Conservation (phyloP, 129 eudicot genomes). For the Solidago caesia region DNA sequence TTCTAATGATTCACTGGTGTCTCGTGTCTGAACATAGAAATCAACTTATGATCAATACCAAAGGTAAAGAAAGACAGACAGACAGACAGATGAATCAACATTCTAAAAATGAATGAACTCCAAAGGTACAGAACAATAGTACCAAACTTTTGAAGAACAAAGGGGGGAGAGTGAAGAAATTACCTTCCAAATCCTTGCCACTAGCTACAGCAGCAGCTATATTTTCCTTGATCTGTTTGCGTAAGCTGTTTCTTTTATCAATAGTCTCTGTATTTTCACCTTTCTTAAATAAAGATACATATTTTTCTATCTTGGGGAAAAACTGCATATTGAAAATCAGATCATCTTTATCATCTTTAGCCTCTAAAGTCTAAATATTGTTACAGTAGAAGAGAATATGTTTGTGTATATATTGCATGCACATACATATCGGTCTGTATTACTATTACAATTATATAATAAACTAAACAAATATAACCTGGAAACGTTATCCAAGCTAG, state of each 20-base stretch:
- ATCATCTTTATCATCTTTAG: slow-evolving; percentile 17
- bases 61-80: too few species aligned
- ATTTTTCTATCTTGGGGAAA: slow-evolving; percentile 93
- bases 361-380: not conserved
- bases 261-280: slow-evolving; percentile 62
- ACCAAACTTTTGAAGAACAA: not conserved
- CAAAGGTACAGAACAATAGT: not conserved
- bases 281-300: slow-evolving; percentile 74
- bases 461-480: not conserved
- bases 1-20: too few species aligned
- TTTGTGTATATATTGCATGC: not conserved
- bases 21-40: too few species aligned
- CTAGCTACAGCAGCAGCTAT: slow-evolving; percentile 87
- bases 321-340: slow-evolving; percentile 50
- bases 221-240: slow-evolving; percentile 83
- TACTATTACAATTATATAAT: not conserved
- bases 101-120: not conserved
- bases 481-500: not conserved
- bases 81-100: too few species aligned
- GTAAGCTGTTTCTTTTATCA: slow-evolving; percentile 72
- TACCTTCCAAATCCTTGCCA: slow-evolving; percentile 99
- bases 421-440: not conserved
- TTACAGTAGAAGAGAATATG: not conserved
- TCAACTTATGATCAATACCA: too few species aligned
- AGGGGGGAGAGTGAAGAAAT: not conserved